Evolutionary conservation across 345 rosid genomes (phyloP), one percentile per base, ranked within the genome.

Genomic region (Eutrema heterophyllum): DNA sequence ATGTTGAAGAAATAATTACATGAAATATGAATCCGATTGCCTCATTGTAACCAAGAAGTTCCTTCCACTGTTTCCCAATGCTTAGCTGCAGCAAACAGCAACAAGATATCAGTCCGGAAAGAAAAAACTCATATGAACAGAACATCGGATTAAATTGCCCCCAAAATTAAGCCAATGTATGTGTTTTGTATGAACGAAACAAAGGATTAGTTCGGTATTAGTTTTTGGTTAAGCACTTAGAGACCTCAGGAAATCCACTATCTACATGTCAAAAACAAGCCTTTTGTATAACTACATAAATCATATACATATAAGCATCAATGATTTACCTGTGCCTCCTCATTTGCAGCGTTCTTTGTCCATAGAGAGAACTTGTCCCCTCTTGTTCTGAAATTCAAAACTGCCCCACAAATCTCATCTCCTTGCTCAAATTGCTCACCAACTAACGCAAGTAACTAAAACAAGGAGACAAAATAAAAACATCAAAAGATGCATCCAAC

Each of bases 11-110:
- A 2, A 38, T 9, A 21, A 0, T 15, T 83, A 92, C 97, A 84
- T 90, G 96, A 67, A 88, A 75, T 32, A 92, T 86, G 78, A 87
- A 92, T 38, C 93, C 97, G 4, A 92, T 85, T 43, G 79, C 60
- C 0, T 84, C 96, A 33, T 78, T 84, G 82, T 76, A 85, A 62
- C 90, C 96, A 24, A 95, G 76, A 29, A 88, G 76, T 69, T 86
- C 97, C 86, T 90, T 92, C 99, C 96, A 90, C 62, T 90, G 99
- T 56, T 86, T 90, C 68, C 93, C 99, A 59, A 95, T 92, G 85
- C 93, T 88, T 51, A 83, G 30, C 99, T 95, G 88, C 67, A 69
- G 26, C 16, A 26, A 32, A 41, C 11, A 50, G 1, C 26, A 51
- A 12, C 30, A 36, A 39, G 33, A 24, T 41, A 32, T 68, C 55